A percentile compares a stretch with the other conserved stretches of the same genome.
Conservation (phyloP, 2,329 filamentous ascomycete species). For the Phaeophleospora eucalypticola region DNA sequence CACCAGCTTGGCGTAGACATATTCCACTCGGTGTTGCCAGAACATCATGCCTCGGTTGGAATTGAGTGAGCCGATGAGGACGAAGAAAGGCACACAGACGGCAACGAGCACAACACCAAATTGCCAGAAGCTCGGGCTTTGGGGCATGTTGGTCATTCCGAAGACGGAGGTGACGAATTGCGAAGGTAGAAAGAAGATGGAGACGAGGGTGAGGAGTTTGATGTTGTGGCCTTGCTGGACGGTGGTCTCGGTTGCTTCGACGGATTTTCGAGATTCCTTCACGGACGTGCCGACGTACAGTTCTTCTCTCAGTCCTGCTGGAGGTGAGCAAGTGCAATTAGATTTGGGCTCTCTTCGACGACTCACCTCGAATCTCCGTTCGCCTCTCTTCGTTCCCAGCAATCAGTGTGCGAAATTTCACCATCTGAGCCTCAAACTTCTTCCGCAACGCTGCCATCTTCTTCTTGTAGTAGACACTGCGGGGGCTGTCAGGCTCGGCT, state of each 20-base stretch:
- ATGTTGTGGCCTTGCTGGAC: slow-evolving; percentile 60
- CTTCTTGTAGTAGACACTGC: slow-evolving; percentile 48
- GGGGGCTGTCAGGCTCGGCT: slow-evolving; percentile 42
- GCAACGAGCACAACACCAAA: slow-evolving; percentile 41
- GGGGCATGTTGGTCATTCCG: slow-evolving; percentile 50
- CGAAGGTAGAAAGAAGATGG: slow-evolving; percentile 58
- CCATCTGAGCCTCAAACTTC: slow-evolving; percentile 52
- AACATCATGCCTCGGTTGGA: slow-evolving; percentile 38
- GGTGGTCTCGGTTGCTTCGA: slow-evolving; percentile 51
- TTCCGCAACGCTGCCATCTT: slow-evolving; percentile 45
- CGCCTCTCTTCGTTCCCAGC: slow-evolving; percentile 46
- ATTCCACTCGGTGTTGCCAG: slow-evolving; percentile 24
- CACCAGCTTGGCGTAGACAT: not conserved
- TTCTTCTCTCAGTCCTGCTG: slow-evolving; percentile 52
- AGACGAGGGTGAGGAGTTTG: slow-evolving; percentile 56
- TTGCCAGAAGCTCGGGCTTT: slow-evolving; percentile 32
- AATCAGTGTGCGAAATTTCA: slow-evolving; percentile 46
- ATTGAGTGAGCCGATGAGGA: slow-evolving; percentile 44
- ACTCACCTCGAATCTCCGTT: slow-evolving; percentile 51
- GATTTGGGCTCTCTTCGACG: not conserved
- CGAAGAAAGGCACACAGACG: slow-evolving; percentile 45
- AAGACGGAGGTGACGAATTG: slow-evolving; percentile 58
- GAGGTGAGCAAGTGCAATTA: not conserved
- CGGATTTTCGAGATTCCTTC: slow-evolving; percentile 57
- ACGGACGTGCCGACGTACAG: slow-evolving; percentile 62